Base-by-base conservation (phyloP, 2,329 filamentous ascomycete species). In the Exophiala lecanii-corni region DNA sequence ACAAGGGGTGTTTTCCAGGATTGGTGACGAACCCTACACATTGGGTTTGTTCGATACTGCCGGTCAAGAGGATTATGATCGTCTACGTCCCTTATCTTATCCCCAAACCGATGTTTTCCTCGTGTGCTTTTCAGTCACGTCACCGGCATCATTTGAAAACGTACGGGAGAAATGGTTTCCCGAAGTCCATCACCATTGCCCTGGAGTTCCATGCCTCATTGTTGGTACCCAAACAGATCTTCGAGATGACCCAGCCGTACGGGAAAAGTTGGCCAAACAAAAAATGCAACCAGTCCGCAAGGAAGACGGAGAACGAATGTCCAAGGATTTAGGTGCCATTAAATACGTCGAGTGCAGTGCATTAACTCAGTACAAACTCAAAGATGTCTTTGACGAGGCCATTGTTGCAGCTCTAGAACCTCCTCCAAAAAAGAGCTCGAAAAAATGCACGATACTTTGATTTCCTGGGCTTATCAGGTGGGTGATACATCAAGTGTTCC, bases 291-390 rank as follows among this genome's bases (percentile, higher is more conserved):
- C 91, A 2, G 89, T 98, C 49, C 79, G 81, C 63, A 89, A 86
- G 67, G 89, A 95, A 66, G 89, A 96, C 55, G 92, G 92, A 40
- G 91, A 97, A 67, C 77, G 82, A 57, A 96, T 97, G 88, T 91
- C 92, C 2, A 95, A 91, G 73, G 91, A 97, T 52, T 72, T 97
- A n/a, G 89, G 89, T 50, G 92, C 92, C 4, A 88, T 98, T 59
- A 97, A 96, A 75, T 98, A 98, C 59, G 92, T 97, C 53, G 92
- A 98, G 72, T 98, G 92, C 74, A 96, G 89, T 63, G 92, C 92
- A 45, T 72, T 98, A 66, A 97, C 92, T 51, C 92, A 98, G 73
- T 96, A 89, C 73, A 96, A 96, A 72, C 73, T 98, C 55, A 98
- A 98, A 76, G 92, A 97, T 63, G 92, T 98, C 13, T 98, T 98